Evolutionary conservation across 352 stramenopile genomes (phyloP), one percentile per base, ranked within the genome.

Genomic region (Globisporangium uncinulatum): DNA sequence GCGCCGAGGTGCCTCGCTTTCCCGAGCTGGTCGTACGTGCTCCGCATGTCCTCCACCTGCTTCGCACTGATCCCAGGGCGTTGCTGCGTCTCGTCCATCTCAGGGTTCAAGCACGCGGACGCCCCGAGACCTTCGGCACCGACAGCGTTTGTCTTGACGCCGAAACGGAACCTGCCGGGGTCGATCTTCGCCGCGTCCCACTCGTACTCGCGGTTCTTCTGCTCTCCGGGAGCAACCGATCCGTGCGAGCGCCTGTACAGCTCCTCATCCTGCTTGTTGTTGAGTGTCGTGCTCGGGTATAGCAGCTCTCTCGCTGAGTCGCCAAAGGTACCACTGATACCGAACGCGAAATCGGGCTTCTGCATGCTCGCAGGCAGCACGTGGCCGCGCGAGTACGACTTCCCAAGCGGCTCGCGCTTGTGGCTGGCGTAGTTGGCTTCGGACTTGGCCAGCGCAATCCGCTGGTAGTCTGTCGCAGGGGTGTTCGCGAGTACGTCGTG

Each of bases 251-350:
- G 66, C 52, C 80, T 87, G 76, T 95, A 96, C 11, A 79, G 66
- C 19, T 76, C 77, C 53, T 87, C 69, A 37, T 79, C 65, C 37
- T 92, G 67, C 46, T 74, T 59, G 45, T 59, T 87, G 64, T 92
- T 91, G 44, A 87, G 42, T 13, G 61, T 63, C 5, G 66, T 89
- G 19, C 65, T 79, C 6, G 76, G 70, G 54, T 95, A 94, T 3
- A 95, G 68, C 54, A 96, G 62, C 54, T 95, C 76, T 55, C 94
- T 92, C 17, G 90, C 86, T 14, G 81, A 90, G 56, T 95, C 76
- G 54, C 81, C 73, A 54, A 92, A 92, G 0, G 71, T 83, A 19
- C 70, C 70, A 47, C 70, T 82, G 37, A 89, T 73, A 8, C 79
- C 79, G 42, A 89, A 89, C 13, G 65, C 80, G 49, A 86, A 90